Conservation (phyloP, 1,284 basidiomycete species). For the Ustilago nuda region DNA sequence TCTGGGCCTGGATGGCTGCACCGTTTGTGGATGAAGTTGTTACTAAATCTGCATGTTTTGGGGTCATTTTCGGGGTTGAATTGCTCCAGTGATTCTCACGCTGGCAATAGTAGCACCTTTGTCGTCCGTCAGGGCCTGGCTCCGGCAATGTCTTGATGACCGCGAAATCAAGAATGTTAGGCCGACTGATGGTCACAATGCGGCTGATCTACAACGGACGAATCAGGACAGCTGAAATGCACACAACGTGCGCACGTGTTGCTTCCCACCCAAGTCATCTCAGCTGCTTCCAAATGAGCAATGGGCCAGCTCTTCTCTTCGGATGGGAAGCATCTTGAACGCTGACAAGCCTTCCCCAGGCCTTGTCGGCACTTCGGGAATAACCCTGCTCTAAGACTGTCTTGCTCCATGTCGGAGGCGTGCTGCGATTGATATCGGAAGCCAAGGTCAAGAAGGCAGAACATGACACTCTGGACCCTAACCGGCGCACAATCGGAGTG, state of each 20-base stretch:
- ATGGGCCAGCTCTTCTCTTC: neutral
- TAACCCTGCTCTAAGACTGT: too few relatives aligned
- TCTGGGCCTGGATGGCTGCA: too few relatives aligned
- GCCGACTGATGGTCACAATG: neutral
- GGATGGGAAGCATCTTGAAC: neutral
- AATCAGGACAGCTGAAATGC: slow-evolving; percentile 23
- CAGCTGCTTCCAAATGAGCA: neutral
- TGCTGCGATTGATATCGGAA: neutral
- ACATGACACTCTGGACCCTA: slow-evolving; percentile 4
- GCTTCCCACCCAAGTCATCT: neutral
- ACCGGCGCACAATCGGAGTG: neutral
- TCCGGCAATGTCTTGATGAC: too few relatives aligned
- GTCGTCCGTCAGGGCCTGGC: too few relatives aligned
- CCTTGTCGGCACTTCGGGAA: too few relatives aligned
- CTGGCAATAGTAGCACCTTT: too few relatives aligned
- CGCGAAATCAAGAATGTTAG: neutral
- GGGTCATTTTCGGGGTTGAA: too few relatives aligned
- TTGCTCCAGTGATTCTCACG: too few relatives aligned
- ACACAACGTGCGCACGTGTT: slow-evolving; percentile 43
- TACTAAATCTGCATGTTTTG: too few relatives aligned
- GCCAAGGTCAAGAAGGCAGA: neutral
- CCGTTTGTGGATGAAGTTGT: too few relatives aligned
- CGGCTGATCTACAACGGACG: slow-evolving; percentile 12
- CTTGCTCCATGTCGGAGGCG: too few relatives aligned
- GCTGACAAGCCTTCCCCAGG: neutral